phyloP scores from a whole-genome alignment of 257 asterid species.

The Solanum ossicruentum region DNA sequence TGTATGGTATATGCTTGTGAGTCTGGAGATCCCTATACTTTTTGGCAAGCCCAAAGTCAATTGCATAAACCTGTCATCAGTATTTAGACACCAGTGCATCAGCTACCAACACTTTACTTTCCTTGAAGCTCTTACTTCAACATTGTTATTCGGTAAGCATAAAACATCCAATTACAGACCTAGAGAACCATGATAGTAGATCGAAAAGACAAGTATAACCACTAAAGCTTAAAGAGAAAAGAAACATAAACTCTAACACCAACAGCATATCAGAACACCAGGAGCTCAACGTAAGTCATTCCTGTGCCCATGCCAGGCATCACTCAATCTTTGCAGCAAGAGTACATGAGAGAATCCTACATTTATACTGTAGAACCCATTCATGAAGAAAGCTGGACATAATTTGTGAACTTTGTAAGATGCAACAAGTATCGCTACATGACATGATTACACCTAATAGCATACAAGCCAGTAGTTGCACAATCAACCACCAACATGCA shows the following conservation, averaged over 20 bases:
- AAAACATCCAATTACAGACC: background rate
- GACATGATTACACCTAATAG: background rate
- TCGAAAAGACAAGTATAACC: background rate
- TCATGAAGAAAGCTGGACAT: background rate
- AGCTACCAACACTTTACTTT: background rate
- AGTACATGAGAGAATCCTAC: background rate
- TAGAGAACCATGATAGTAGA: background rate
- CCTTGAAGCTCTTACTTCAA: background rate
- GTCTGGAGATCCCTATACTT: slow-evolving; percentile 37
- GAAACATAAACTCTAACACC: background rate
- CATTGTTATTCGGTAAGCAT: background rate
- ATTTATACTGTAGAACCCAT: background rate
- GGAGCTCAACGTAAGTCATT: background rate
- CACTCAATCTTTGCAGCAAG: background rate
- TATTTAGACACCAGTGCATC: background rate
- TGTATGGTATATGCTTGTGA: slow-evolving; percentile 38
- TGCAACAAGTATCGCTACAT: background rate
- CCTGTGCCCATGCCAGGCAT: background rate
- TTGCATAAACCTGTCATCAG: slow-evolving; percentile 22
- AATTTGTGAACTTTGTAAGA: background rate
- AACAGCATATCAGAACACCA: background rate
- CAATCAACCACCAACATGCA: background rate
- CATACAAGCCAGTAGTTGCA: background rate
- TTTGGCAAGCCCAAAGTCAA: slow-evolving; percentile 37
- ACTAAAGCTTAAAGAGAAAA: background rate